Percentiles rank a stretch among this genome's conserved stretches.
Conservation (phyloP, 2,329 filamentous ascomycete genomes). For the Monilinia laxa region DNA sequence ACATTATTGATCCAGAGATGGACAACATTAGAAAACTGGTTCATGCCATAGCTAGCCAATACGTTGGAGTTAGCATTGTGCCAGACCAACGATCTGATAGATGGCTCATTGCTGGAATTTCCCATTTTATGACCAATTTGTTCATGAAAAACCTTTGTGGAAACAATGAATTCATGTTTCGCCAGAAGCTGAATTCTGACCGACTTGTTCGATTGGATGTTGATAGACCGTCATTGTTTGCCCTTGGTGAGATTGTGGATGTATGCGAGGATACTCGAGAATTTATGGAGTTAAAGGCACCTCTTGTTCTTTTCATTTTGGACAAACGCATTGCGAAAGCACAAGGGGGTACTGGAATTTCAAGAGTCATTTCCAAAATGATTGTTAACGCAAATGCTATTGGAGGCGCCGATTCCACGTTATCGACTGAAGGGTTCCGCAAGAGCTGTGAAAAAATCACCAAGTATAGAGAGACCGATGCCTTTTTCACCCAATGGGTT, state of each 20-base stretch:
- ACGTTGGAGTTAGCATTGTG: slow-evolving; percentile 90
- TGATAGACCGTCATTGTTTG: slow-evolving; percentile 76
- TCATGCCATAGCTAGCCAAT: slow-evolving; percentile 84
- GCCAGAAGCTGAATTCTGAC: slow-evolving; percentile 83
- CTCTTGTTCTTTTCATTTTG: slow-evolving; percentile 88
- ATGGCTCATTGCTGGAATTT: slow-evolving; percentile 87
- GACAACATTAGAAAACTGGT: slow-evolving; percentile 78
- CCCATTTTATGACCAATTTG: slow-evolving; percentile 91
- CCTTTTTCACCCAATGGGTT: slow-evolving; percentile 94
- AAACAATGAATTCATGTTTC: slow-evolving; percentile 91
- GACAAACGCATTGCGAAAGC: slow-evolving; percentile 89
- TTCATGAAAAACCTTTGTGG: slow-evolving; percentile 90
- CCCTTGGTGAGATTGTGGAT: slow-evolving; percentile 74
- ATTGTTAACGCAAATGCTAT: slow-evolving; percentile 84
- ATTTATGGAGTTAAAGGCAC: slow-evolving; percentile 87
- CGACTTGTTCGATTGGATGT: slow-evolving; percentile 78
- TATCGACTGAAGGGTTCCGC: slow-evolving; percentile 72
- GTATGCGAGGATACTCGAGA: slow-evolving; percentile 83
- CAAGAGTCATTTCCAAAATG: slow-evolving; percentile 80
- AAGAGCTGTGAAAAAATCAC: slow-evolving; percentile 84
- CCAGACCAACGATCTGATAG: slow-evolving; percentile 76
- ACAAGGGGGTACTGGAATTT: slow-evolving; percentile 75
- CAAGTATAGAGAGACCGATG: slow-evolving; percentile 74
- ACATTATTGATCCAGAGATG: slow-evolving; percentile 81
- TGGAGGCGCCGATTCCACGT: slow-evolving; percentile 68